These are phyloP conservation scores for Neonectria sp. DNA, from an alignment of 2,329 filamentous ascomycete genomes.

Conservation along the genomic window DNA sequence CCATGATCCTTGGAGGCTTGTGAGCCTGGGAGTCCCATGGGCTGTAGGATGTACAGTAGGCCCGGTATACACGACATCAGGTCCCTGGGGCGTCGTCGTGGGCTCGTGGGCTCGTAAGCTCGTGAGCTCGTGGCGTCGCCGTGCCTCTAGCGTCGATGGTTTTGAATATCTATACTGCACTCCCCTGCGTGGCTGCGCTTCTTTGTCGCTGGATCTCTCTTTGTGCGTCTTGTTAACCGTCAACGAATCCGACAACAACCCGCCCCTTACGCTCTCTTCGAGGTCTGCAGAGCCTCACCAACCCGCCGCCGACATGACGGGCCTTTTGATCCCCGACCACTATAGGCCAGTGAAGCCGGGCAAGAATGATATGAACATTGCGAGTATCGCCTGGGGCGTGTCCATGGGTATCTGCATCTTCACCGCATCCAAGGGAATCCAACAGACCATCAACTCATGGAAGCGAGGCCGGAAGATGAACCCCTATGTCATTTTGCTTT, in stretches of 20 bases:
- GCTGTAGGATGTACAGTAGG: slow-evolving; percentile 15
- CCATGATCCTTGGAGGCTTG: slow-evolving; percentile 25
- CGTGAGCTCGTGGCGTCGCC: slow-evolving; percentile 10
- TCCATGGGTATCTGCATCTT: slow-evolving; percentile 48
- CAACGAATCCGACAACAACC: background rate
- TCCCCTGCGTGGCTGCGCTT: slow-evolving; percentile 21
- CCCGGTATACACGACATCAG: slow-evolving; percentile 3
- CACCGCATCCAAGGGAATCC: slow-evolving; percentile 40
- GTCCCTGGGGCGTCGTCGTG: slow-evolving; percentile 3
- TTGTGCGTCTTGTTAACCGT: slow-evolving; percentile 11
- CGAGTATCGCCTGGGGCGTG: slow-evolving; percentile 48
- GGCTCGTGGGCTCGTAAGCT: slow-evolving; percentile 7
- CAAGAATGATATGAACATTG: slow-evolving; percentile 46
- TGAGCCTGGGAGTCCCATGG: background rate
- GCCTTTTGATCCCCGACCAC: slow-evolving; percentile 35
- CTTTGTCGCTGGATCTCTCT: slow-evolving; percentile 1
- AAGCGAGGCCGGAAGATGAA: slow-evolving; percentile 40
- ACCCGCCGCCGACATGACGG: slow-evolving; percentile 32
- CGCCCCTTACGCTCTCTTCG: slow-evolving; percentile 9
- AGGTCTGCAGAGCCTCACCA: slow-evolving; percentile 6
- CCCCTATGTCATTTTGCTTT: slow-evolving; percentile 43
- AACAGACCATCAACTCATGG: slow-evolving; percentile 45
- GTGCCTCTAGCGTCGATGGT: slow-evolving; percentile 27
- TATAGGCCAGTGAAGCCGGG: slow-evolving; percentile 34
- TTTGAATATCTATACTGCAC: slow-evolving; percentile 35